These are phyloP conservation scores for Lupinus albus DNA, from an alignment of 306 rosid species.

Conservation along the genomic window DNA sequence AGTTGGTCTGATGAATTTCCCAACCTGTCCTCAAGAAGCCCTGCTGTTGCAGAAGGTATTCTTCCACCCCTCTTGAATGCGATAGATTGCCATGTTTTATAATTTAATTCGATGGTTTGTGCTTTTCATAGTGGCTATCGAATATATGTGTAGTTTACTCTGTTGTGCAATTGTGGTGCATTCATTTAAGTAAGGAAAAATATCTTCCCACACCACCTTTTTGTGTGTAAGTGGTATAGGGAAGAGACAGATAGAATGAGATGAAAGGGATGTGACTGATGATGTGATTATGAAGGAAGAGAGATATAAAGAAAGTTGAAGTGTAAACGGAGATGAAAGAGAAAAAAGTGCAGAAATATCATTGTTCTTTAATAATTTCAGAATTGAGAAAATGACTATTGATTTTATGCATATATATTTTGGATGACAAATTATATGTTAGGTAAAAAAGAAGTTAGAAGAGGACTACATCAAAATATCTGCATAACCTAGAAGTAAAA, in stretches of 20 bases:
- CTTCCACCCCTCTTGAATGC: slow-evolving; percentile 5
- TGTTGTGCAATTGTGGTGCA: slow-evolving; percentile 7
- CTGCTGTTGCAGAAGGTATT: slow-evolving; percentile 68
- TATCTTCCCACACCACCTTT: no score
- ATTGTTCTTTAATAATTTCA: slow-evolving; percentile 5
- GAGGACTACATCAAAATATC: not conserved
- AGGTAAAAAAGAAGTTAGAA: slow-evolving; percentile 7
- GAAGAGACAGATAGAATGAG: no score
- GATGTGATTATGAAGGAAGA: no score
- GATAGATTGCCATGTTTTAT: slow-evolving; percentile 10
- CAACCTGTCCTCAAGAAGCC: slow-evolving; percentile 87
- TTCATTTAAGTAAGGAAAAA: no score
- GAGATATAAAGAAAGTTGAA: no score
- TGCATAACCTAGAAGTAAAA: not conserved
- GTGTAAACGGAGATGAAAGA: no score
- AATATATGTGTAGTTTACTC: slow-evolving; percentile 14
- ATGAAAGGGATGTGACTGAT: no score
- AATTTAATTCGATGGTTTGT: slow-evolving; percentile 8
- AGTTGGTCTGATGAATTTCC: slow-evolving; percentile 82
- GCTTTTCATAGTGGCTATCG: slow-evolving; percentile 6
- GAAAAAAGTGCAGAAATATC: no score
- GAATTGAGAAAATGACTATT: slow-evolving; percentile 6
- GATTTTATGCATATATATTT: slow-evolving; percentile 13
- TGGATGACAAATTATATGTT: not conserved
- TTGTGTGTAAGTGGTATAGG: no score